Conservation (phyloP, 176 grass and related monocot species). For the Oryza meyeriana region DNA sequence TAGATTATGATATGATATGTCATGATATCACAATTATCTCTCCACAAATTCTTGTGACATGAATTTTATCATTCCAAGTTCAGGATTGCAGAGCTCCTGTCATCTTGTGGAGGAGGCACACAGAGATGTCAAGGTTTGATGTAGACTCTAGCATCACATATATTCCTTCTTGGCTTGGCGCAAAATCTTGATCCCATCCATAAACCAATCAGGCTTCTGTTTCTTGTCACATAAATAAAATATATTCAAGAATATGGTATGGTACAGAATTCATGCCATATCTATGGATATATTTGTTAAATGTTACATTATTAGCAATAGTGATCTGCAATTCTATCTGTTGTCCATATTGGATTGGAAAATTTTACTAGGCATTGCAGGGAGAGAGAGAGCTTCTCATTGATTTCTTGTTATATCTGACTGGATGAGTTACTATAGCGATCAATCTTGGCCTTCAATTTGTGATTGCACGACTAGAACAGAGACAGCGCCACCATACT, state of each 20-base stretch:
- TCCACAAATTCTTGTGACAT: conserved; percentile 12
- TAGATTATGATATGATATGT: background rate
- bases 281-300: background rate
- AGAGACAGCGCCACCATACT: background rate
- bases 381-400: background rate
- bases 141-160: background rate
- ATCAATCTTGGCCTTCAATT: background rate
- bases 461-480: background rate
- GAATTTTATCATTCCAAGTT: conserved; percentile 11
- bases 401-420: background rate
- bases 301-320: background rate
- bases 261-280: background rate
- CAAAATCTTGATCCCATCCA: background rate
- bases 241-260: background rate
- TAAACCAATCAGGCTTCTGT: background rate
- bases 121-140: background rate
- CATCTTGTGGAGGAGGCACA: background rate
- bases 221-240: conserved; percentile 9
- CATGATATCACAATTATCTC: background rate
- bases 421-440: background rate
- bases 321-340: background rate
- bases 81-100: background rate
- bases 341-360: background rate
- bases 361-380: too few relatives aligned
- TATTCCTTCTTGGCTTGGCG: conserved; percentile 20